These are phyloP conservation scores for Cladosporium austrohemisphaericum DNA, from an alignment of 2,329 filamentous ascomycete species.

Conservation along the genomic window DNA sequence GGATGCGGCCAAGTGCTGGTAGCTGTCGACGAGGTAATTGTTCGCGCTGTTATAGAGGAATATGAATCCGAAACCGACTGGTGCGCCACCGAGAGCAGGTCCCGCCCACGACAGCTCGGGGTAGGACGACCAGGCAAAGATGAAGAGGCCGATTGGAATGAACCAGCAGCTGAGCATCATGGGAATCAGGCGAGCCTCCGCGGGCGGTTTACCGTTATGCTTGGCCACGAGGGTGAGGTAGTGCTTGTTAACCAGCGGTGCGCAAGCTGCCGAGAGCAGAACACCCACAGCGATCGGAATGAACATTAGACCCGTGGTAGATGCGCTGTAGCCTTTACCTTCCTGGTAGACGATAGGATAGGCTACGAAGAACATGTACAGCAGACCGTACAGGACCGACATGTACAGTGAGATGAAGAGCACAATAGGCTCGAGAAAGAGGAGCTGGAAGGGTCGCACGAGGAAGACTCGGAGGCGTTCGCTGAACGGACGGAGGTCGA, in stretches of 20 bases:
- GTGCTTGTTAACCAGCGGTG: slow-evolving; percentile 17
- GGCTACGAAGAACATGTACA: slow-evolving; percentile 75
- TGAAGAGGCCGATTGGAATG: slow-evolving; percentile 47
- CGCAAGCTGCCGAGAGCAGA: slow-evolving; percentile 28
- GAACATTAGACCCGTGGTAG: slow-evolving; percentile 42
- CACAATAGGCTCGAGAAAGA: slow-evolving; percentile 81
- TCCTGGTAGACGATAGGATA: slow-evolving; percentile 65
- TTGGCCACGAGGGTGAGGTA: slow-evolving; percentile 21
- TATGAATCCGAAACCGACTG: slow-evolving; percentile 45
- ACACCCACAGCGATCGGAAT: slow-evolving; percentile 41
- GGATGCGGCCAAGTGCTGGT: slow-evolving; percentile 53
- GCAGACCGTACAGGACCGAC: slow-evolving; percentile 54
- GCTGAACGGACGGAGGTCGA: slow-evolving; percentile 65
- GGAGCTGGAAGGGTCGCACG: slow-evolving; percentile 76
- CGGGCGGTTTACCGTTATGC: slow-evolving; percentile 46
- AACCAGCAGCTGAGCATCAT: slow-evolving; percentile 51
- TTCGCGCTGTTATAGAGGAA: slow-evolving; percentile 45
- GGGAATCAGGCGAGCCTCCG: slow-evolving; percentile 45
- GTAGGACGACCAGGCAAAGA: slow-evolving; percentile 52
- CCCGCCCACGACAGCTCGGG: slow-evolving; percentile 39
- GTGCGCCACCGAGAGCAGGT: slow-evolving; percentile 57
- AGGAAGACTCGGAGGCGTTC: slow-evolving; percentile 73
- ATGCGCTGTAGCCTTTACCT: slow-evolving; percentile 74
- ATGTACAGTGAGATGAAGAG: slow-evolving; percentile 78
- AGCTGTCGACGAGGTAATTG: slow-evolving; percentile 45